These are phyloP conservation scores for Cymbopogon citratus DNA, from an alignment of 176 grass and related monocot genomes.

Conservation along the genomic window DNA sequence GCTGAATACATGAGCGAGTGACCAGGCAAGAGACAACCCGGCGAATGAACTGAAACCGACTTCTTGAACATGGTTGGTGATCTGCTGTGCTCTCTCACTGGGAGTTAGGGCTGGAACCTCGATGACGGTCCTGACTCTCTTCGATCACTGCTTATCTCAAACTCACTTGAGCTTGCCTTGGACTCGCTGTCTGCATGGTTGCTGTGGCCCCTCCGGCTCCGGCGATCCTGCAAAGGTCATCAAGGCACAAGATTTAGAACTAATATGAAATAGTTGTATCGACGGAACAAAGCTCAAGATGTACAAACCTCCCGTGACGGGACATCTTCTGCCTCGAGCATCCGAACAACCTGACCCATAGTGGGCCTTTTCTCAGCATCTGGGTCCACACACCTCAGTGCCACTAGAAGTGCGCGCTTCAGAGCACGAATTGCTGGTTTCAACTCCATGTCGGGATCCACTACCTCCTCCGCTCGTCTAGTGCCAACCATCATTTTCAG, in stretches of 20 bases:
- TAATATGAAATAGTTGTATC: not conserved
- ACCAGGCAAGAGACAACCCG: not conserved
- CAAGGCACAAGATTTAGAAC: not conserved
- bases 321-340: slow-evolving; percentile 70
- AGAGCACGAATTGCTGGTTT: slow-evolving; percentile 59
- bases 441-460: slow-evolving; percentile 57
- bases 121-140: slow-evolving; percentile 2
- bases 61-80: not conserved
- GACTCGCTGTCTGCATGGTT: slow-evolving; percentile 17
- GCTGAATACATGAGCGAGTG: not conserved
- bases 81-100: not conserved
- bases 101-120: slow-evolving; percentile 10
- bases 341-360: slow-evolving; percentile 63
- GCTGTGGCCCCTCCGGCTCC: slow-evolving; percentile 10
- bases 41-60: not conserved
- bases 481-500: slow-evolving; percentile 69
- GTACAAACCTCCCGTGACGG: slow-evolving; percentile 43
- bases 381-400: slow-evolving; percentile 55
- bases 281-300: not conserved
- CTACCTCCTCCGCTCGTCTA: slow-evolving; percentile 53
- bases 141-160: slow-evolving; percentile 25
- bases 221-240: slow-evolving; percentile 47
- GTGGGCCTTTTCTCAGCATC: slow-evolving; percentile 64
- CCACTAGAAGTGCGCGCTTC: slow-evolving; percentile 62
- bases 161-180: slow-evolving; percentile 26